Evolutionary conservation across 176 grass and related monocot genomes (phyloP), one percentile per base, ranked within the genome.

Genomic region (Oryza glumipatula): DNA sequence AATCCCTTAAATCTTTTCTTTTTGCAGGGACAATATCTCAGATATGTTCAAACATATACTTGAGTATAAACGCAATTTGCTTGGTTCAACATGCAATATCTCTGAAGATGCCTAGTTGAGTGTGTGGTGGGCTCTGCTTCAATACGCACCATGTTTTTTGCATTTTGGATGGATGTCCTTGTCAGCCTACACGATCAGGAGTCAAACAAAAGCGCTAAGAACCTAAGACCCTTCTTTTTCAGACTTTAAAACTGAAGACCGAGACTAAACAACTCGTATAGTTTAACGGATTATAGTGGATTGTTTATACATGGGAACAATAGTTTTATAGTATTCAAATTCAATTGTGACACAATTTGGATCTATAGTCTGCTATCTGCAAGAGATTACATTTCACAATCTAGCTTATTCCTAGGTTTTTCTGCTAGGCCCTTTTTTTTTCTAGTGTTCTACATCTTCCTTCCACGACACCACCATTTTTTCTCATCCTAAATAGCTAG

Each of bases 51-150:
- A 23, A 46, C 79, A 70, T 70, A 36, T 23, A 36, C 3, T 13
- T 14, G 22, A 7, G 79, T 41, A 24, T 14, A 35, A 36, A 52
- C 28, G 46, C 65, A 67, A 5, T n/a, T 63, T 22, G 4, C 19
- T 45, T 10, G 26, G 11, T 16, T 43, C 75, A 36, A 63, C n/a
- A 63, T 63, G n/a, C 58, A 63, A 23, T 23, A 63, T 63, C 66
- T 47, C 33, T 5, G 30, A n/a, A 86, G 77, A 86, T 80, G 84
- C 69, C 52, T 52, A 23, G 58, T 2, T n/a, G 58, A 63, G 58
- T 23, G 58, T 46, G 14, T 86, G 46, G 85, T 75, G 70, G 77
- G 54, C 43, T 66, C 54, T 43, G 41, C 73, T 54, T 51, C 43
- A 38, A n/a, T 73, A 9, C 10, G 67, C 66, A 38, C 80, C 83